Evolutionary conservation across 2,329 filamentous ascomycete genomes (phyloP).

Genomic region (Botrytis cinerea): DNA sequence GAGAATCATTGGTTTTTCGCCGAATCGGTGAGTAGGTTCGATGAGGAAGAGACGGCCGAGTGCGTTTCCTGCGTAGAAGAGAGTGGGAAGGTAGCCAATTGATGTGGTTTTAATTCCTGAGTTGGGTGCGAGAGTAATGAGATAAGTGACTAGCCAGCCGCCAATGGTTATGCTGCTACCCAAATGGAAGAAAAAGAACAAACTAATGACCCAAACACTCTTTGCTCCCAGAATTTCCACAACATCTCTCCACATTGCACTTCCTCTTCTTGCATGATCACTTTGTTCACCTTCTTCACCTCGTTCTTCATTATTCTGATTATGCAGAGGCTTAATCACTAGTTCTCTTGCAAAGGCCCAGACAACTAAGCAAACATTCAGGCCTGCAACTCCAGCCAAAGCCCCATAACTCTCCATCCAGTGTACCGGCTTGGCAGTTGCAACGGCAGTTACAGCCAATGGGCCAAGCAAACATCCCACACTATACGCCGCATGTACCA

Average conservation of each 20-base stretch:
- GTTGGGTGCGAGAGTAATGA: slow-evolving; percentile 38
- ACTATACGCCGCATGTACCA: slow-evolving; percentile 63
- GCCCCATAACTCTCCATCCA: slow-evolving; percentile 45
- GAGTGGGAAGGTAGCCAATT: slow-evolving; percentile 63
- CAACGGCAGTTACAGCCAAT: slow-evolving; percentile 56
- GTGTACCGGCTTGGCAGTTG: slow-evolving; percentile 43
- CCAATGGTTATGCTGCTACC: slow-evolving; percentile 56
- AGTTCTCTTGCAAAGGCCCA: not conserved
- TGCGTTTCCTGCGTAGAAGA: slow-evolving; percentile 59
- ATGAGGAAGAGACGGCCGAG: slow-evolving; percentile 58
- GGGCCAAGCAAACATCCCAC: slow-evolving; percentile 57
- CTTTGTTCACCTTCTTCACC: not conserved
- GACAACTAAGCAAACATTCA: not conserved
- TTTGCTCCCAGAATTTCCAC: slow-evolving; percentile 48
- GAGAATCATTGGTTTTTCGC: slow-evolving; percentile 59
- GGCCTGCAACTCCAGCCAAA: not conserved
- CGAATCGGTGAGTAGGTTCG: slow-evolving; percentile 60
- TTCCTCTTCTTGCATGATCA: slow-evolving; percentile 33
- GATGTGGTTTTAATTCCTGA: not conserved
- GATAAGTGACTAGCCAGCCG: slow-evolving; percentile 65
- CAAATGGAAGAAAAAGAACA: slow-evolving; percentile 66
- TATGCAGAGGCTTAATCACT: not conserved
- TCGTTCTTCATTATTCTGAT: not conserved
- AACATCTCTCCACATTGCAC: slow-evolving; percentile 48
- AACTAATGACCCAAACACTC: slow-evolving; percentile 58